These are phyloP conservation scores for Blastobotrys petasosporus DNA, from an alignment of 1,139 yeast genomes.

Conservation along the genomic window DNA sequence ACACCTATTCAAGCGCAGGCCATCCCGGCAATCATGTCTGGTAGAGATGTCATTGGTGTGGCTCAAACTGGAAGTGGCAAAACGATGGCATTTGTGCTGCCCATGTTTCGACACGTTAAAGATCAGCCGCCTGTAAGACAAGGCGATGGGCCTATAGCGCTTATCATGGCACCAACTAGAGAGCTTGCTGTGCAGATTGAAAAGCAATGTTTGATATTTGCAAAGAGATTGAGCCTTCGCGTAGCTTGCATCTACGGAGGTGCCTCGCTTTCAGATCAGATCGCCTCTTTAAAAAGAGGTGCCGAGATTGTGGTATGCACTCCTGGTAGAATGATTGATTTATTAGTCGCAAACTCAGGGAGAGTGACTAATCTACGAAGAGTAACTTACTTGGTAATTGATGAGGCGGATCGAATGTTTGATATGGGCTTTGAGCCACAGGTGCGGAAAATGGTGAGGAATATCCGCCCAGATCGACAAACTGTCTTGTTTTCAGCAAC, in stretches of 20 bases:
- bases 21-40: conserved; percentile 83
- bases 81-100: conserved; percentile 80
- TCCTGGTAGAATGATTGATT: conserved; percentile 91
- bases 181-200: conserved; percentile 84
- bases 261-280: conserved; percentile 73
- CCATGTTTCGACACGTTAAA: conserved; percentile 74
- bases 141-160: conserved; percentile 70
- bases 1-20: conserved; percentile 92
- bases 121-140: conserved; percentile 55
- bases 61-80: conserved; percentile 98
- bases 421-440: conserved; percentile 99
- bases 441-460: conserved; percentile 70
- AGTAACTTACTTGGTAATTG: conserved; percentile 77
- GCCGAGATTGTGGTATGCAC: conserved; percentile 85
- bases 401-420: conserved; percentile 96
- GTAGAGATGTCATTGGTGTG: conserved; percentile 85
- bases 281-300: conserved; percentile 72
- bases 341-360: conserved; percentile 79
- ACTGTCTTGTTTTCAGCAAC: conserved; percentile 95
- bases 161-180: conserved; percentile 86
- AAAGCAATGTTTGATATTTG: conserved; percentile 59
- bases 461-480: conserved; percentile 81
- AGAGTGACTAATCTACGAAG: conserved; percentile 62
- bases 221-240: conserved; percentile 43
- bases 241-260: conserved; percentile 95